Evolutionary conservation across 1,139 yeast species (phyloP).

Genomic region (Debaryomycetaceae sp.): DNA sequence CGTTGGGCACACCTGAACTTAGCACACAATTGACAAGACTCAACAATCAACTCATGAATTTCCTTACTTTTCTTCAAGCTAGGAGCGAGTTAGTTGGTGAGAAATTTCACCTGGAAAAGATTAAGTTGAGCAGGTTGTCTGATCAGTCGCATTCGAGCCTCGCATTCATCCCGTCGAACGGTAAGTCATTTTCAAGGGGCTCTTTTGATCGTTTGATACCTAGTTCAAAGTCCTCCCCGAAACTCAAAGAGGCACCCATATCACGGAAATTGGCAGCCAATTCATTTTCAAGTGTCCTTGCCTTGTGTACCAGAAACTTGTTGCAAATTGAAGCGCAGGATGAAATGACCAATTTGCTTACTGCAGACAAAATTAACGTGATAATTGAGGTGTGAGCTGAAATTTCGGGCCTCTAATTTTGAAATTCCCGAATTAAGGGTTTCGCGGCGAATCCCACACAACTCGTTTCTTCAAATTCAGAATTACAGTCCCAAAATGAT

Average conservation of each 20-base stretch:
- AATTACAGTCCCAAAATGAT: too few species aligned
- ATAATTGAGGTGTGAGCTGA: slow-evolving; percentile 3
- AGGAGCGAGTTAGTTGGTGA: slow-evolving; percentile 8
- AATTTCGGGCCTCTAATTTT: background rate
- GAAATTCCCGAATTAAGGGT: background rate
- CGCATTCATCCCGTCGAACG: background rate
- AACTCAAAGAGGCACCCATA: slow-evolving; percentile 9
- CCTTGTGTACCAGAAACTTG: slow-evolving; percentile 25
- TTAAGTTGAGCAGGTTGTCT: slow-evolving; percentile 3
- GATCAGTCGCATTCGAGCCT: slow-evolving; percentile 1
- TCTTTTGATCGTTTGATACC: slow-evolving; percentile 18
- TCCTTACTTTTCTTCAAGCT: slow-evolving; percentile 10
- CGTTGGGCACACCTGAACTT: slow-evolving; percentile 8
- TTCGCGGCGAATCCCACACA: background rate
- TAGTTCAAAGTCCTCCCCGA: slow-evolving; percentile 8
- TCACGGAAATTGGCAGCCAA: slow-evolving; percentile 29
- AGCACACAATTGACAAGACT: slow-evolving; percentile 6
- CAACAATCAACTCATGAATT: slow-evolving; percentile 10
- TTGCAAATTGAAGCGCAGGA: slow-evolving; percentile 4
- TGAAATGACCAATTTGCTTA: slow-evolving; percentile 3
- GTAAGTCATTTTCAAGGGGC: slow-evolving; percentile 1
- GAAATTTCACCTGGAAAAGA: slow-evolving; percentile 1
- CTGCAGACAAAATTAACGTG: slow-evolving; percentile 5
- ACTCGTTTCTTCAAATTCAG: too few species aligned
- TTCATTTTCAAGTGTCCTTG: slow-evolving; percentile 37